Evolutionary conservation across 495 filamentous ascomycete species (phyloP), one percentile per base, ranked within the genome.

Genomic region (Mytilinidion resinicola): DNA sequence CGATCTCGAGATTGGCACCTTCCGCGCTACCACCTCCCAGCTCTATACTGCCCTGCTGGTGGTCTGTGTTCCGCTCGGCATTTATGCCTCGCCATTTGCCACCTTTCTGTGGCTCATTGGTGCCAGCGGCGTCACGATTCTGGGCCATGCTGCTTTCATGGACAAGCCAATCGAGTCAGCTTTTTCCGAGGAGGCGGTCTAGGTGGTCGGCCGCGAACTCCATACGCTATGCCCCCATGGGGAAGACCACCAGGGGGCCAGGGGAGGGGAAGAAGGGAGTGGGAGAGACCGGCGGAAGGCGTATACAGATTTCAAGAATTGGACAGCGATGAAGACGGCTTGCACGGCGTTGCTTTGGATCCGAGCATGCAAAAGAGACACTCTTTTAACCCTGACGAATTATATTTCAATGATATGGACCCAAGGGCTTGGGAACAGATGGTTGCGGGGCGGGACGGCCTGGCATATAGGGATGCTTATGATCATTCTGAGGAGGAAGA

Each of bases 171-270:
- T 97, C 80, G 93, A 96, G 84, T 91, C 92, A 91, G 91, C 92
- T 98, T 98, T 98, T 96, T 98, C 95, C 82, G 93, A 96, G 93
- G 95, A 97, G 92, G 93, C 91, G 91, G 91, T 96, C 89, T 97
- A 96, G 85, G 82, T 91, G 91, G 91, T 96, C 91, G 91, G 88
- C 91, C 90, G 90, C 91, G 89, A 95, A 83, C 89, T 96, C 91
- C 90, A 85, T 84, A 90, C 83, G 79, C 80, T 87, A 85, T 85
- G 88, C 89, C 88, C 88, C 84, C 76, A 86, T 88, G 89, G 91
- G 91, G 90, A 95, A 96, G 91, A 95, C 90, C 90, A 91, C 86
- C 88, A 82, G 87, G 87, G 86, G 82, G 80, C 69, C 76, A 76
- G 71, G 76, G 72, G 71, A 72, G 75, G 69, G 78, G 75, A 71